Evolutionary conservation across 371 early-diverging fungal species (phyloP).

Genomic region (Actinomortierella wolfii): DNA sequence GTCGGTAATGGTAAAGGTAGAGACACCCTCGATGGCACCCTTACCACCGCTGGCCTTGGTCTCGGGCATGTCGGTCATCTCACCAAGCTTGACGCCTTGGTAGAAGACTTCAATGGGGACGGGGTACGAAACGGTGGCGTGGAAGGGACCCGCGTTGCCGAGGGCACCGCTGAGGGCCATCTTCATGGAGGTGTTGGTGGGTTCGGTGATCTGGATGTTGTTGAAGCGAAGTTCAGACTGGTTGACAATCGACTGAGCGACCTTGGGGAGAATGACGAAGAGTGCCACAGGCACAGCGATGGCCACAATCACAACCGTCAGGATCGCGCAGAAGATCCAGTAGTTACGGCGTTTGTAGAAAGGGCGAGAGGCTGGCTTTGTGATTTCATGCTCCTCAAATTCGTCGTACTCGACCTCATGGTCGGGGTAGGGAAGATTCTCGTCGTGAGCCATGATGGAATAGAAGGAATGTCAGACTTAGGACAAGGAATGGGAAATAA

Average conservation of each 20-base stretch:
- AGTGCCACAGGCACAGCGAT: slow-evolving; percentile 49
- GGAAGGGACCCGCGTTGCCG: slow-evolving; percentile 58
- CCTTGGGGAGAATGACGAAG: slow-evolving; percentile 63
- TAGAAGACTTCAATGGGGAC: slow-evolving; percentile 54
- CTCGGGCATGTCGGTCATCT: slow-evolving; percentile 51
- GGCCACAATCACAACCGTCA: slow-evolving; percentile 49
- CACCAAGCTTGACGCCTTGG: slow-evolving; percentile 51
- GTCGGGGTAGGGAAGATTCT: slow-evolving; percentile 7
- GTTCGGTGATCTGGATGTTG: slow-evolving; percentile 53
- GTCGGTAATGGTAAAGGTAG: slow-evolving; percentile 54
- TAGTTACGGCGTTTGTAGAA: slow-evolving; percentile 54
- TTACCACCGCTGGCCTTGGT: slow-evolving; percentile 54
- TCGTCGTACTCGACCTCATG: slow-evolving; percentile 16
- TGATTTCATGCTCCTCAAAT: slow-evolving; percentile 13
- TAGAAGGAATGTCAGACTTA: background rate
- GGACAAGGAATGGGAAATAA: background rate
- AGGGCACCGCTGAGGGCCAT: slow-evolving; percentile 54
- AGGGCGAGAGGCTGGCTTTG: slow-evolving; percentile 3
- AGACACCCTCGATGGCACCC: slow-evolving; percentile 48
- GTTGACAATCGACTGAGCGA: slow-evolving; percentile 59
- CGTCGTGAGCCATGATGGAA: background rate
- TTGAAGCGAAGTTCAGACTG: slow-evolving; percentile 49
- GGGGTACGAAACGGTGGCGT: slow-evolving; percentile 52
- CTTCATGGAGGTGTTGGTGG: slow-evolving; percentile 49
- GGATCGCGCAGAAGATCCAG: slow-evolving; percentile 54